phyloP scores from a whole-genome alignment of 2,329 filamentous ascomycete species.

The Penicillium nordicum region DNA sequence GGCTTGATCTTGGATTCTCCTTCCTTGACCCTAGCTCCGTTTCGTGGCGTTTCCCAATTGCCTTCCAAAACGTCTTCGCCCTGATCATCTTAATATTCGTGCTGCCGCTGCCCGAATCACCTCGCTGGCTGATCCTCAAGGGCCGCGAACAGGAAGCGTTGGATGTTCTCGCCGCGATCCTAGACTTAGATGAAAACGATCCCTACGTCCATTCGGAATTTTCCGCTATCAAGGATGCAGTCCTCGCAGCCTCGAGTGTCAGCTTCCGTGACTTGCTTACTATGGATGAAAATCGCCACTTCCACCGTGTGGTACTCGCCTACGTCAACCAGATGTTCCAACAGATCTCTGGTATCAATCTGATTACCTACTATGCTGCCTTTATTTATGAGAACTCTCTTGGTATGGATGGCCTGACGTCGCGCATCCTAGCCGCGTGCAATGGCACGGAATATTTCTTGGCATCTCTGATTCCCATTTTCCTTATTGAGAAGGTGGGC shows the following conservation, averaged over 20 bases:
- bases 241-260: conserved; percentile 48
- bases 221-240: conserved; percentile 49
- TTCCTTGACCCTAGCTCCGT: conserved; percentile 46
- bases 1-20: conserved; percentile 51
- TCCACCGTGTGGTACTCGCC: conserved; percentile 54
- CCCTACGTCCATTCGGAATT: conserved; percentile 45
- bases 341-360: conserved; percentile 46
- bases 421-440: conserved; percentile 51
- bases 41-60: conserved; percentile 54
- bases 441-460: conserved; percentile 56
- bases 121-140: conserved; percentile 55
- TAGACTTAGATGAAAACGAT: conserved; percentile 46
- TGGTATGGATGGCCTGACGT: conserved; percentile 39
- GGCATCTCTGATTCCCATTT: conserved; percentile 50
- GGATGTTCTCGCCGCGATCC: conserved; percentile 44
- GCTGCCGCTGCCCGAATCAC: conserved; percentile 53
- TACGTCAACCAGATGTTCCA: conserved; percentile 59
- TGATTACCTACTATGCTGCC: conserved; percentile 47
- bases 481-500: conserved; percentile 50
- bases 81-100: conserved; percentile 48
- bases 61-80: conserved; percentile 55
- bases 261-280: conserved; percentile 56
- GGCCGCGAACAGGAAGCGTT: conserved; percentile 51
- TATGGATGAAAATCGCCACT: conserved; percentile 54
- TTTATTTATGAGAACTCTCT: conserved; percentile 44